Conservation (phyloP, 352 stramenopile species). For the Pythium myriotylum region DNA sequence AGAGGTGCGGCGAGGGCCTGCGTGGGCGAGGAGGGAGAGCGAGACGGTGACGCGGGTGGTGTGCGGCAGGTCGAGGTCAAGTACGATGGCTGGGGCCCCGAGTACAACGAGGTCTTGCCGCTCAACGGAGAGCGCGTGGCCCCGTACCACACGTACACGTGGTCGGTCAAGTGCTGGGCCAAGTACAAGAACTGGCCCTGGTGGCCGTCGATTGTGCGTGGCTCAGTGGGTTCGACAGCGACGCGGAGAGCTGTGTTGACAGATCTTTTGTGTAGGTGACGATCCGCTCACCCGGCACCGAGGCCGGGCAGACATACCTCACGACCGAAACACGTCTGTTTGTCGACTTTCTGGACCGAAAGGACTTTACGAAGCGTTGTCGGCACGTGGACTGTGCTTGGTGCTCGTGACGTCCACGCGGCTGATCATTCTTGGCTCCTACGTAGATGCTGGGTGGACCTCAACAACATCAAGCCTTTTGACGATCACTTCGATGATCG, state of each 20-base stretch:
- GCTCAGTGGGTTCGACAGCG: neutral
- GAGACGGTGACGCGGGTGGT: neutral
- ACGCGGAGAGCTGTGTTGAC: too few relatives aligned
- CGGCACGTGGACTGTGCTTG: conserved; percentile 4
- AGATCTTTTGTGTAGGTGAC: conserved; percentile 43
- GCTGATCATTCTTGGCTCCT: neutral
- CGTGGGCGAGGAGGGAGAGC: neutral
- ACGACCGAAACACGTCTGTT: conserved; percentile 33
- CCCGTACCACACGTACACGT: conserved; percentile 80
- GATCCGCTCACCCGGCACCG: conserved; percentile 32
- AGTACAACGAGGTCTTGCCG: conserved; percentile 63
- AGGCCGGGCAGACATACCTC: conserved; percentile 12
- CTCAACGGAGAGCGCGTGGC: conserved; percentile 63
- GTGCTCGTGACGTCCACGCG: neutral
- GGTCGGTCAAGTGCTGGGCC: conserved; percentile 78
- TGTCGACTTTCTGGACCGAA: conserved; percentile 39
- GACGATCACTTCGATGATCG: conserved; percentile 38
- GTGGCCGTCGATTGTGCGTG: conserved; percentile 69
- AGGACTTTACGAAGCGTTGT: conserved; percentile 26
- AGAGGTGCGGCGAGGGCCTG: neutral
- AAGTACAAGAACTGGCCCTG: conserved; percentile 81
- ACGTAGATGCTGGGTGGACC: conserved; percentile 54
- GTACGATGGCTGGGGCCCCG: conserved; percentile 65
- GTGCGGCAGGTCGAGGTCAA: conserved; percentile 52
- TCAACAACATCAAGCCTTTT: conserved; percentile 41